These are phyloP conservation scores for Talaromyces ruber DNA, from an alignment of 495 filamentous ascomycete species.

Conservation along the genomic window DNA sequence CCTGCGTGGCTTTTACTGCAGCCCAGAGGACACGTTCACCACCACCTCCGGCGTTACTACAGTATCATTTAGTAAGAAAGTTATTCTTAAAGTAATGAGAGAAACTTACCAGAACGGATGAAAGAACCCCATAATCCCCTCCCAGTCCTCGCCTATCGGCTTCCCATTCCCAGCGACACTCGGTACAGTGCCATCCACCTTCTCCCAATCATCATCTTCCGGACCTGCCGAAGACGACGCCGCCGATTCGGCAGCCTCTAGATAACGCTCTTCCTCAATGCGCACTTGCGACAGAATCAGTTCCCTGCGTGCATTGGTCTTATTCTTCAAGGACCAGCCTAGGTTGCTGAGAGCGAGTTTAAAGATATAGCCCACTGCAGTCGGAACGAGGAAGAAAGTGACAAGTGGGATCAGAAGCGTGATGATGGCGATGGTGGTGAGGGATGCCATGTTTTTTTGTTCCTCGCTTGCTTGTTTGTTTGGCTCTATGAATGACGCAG, in stretches of 20 bases:
- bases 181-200: conserved; percentile 49
- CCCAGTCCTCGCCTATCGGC: conserved; percentile 52
- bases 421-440: conserved; percentile 22
- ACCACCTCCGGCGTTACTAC: conserved; percentile 88
- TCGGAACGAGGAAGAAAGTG: conserved; percentile 29
- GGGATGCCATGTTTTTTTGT: conserved; percentile 24
- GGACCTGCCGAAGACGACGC: conserved; percentile 16
- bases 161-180: conserved; percentile 45
- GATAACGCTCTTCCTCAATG: conserved; percentile 48
- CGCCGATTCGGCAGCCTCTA: conserved; percentile 23
- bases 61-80: background rate
- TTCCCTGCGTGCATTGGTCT: conserved; percentile 55
- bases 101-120: conserved; percentile 82
- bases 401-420: conserved; percentile 25
- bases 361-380: conserved; percentile 24
- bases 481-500: background rate
- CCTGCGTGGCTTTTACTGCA: conserved; percentile 84
- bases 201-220: conserved; percentile 70
- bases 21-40: conserved; percentile 97
- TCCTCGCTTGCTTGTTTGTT: background rate
- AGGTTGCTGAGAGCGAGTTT: conserved; percentile 34
- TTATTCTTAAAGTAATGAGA: background rate
- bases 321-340: conserved; percentile 59
- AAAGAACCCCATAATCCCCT: conserved; percentile 88
- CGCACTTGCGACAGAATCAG: conserved; percentile 52